Conservation (phyloP, 2,329 filamentous ascomycete species). For the Aspergillus nomiae region DNA sequence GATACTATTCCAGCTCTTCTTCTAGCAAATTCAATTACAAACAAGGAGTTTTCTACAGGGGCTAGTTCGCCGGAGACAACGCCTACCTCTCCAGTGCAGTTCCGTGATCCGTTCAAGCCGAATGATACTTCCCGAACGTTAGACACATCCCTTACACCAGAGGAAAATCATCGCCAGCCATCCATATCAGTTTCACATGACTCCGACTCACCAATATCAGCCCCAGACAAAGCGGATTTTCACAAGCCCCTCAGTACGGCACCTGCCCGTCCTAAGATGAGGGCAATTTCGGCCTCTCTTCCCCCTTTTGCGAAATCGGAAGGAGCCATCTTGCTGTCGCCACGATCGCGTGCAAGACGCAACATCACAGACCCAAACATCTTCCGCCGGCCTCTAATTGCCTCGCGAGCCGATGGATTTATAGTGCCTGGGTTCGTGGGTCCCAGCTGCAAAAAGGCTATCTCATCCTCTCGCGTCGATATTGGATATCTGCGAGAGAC, state of each 20-base stretch:
- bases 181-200: constrained; percentile 26
- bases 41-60: constrained; percentile 26
- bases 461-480: constrained; percentile 28
- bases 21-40: constrained; percentile 44
- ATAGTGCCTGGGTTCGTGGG: constrained; percentile 16
- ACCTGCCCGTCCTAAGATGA: constrained; percentile 31
- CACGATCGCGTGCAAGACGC: constrained; percentile 33
- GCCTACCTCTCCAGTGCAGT: constrained; percentile 27
- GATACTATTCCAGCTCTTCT: constrained; percentile 52
- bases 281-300: constrained; percentile 33
- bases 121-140: constrained; percentile 9
- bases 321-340: constrained; percentile 25
- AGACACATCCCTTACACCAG: constrained; percentile 11
- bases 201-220: constrained; percentile 24
- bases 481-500: constrained; percentile 20
- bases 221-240: constrained; percentile 23
- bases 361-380: constrained; percentile 45
- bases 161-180: constrained; percentile 18
- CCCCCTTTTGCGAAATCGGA: constrained; percentile 29
- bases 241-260: constrained; percentile 36
- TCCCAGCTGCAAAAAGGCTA: constrained; percentile 17
- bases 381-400: constrained; percentile 38
- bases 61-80: constrained; percentile 26
- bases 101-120: constrained; percentile 35
- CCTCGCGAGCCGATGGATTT: constrained; percentile 29